Percentiles rank a stretch among this genome's conserved stretches.
These are phyloP conservation scores for Termitomyces sp. DNA, from an alignment of 768 basidiomycete species.

Conservation along the genomic window DNA sequence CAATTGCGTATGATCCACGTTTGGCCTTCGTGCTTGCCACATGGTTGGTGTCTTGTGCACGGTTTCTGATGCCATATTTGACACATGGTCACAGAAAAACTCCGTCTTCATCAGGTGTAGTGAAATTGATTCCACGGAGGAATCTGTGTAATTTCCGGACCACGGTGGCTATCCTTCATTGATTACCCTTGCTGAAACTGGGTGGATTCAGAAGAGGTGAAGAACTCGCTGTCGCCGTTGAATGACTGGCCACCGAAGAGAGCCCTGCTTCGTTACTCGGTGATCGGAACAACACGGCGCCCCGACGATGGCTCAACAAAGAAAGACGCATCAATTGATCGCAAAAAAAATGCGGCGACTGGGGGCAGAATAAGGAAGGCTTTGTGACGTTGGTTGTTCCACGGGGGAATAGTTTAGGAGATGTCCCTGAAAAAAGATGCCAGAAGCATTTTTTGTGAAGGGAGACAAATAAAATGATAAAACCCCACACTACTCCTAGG, in stretches of 20 bases:
- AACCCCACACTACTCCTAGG: constrained; percentile 45
- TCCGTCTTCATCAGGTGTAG: constrained; percentile 24
- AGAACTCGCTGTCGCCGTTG: background rate
- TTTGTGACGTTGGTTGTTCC: constrained; percentile 16
- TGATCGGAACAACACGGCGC: constrained; percentile 38
- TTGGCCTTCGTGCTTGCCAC: constrained; percentile 28
- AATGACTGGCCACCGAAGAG: background rate
- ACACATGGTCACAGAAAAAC: constrained; percentile 31
- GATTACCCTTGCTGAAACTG: background rate
- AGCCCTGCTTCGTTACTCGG: constrained; percentile 20
- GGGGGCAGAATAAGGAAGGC: constrained; percentile 2
- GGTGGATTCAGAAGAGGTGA: constrained; percentile 6
- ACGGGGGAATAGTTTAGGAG: constrained; percentile 28
- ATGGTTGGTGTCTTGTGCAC: constrained; percentile 27
- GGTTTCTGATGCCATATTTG: constrained; percentile 32
- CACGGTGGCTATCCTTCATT: constrained; percentile 29
- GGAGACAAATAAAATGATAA: constrained; percentile 39
- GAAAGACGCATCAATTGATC: constrained; percentile 20
- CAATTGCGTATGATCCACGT: constrained; percentile 22
- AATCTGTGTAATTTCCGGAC: constrained; percentile 28
- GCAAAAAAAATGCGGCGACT: constrained; percentile 7
- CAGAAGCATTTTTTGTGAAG: constrained; percentile 25
- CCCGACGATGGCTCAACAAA: constrained; percentile 21
- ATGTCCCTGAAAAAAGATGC: constrained; percentile 38
- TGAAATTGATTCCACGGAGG: constrained; percentile 33